Evolutionary conservation across 495 filamentous ascomycete genomes (phyloP).

Genomic region (Pyrenula massariospora): DNA sequence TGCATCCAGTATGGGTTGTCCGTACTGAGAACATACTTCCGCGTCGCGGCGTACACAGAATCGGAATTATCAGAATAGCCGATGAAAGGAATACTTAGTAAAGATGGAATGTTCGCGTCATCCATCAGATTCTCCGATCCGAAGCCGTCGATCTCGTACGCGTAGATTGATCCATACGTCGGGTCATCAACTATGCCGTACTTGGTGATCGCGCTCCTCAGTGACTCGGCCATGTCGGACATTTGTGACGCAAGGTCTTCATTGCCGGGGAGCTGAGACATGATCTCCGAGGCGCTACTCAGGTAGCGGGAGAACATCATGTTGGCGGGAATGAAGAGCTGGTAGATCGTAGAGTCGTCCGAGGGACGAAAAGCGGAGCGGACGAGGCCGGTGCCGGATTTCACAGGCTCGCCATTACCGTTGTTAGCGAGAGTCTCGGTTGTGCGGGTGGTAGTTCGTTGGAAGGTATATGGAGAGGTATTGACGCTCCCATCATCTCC

Average conservation of each 20-base stretch:
- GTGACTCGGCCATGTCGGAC: slow-evolving; percentile 33
- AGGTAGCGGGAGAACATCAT: slow-evolving; percentile 57
- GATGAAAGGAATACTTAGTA: slow-evolving; percentile 41
- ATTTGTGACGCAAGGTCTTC: slow-evolving; percentile 35
- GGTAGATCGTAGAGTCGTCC: slow-evolving; percentile 49
- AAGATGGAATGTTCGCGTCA: slow-evolving; percentile 48
- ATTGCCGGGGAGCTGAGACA: slow-evolving; percentile 28
- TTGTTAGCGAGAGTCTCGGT: slow-evolving; percentile 51
- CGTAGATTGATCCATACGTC: slow-evolving; percentile 37
- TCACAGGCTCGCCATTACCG: slow-evolving; percentile 48
- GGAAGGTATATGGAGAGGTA: slow-evolving; percentile 43
- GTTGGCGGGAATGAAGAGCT: slow-evolving; percentile 51
- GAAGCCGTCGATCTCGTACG: slow-evolving; percentile 52
- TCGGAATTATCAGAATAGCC: slow-evolving; percentile 32
- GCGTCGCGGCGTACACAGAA: slow-evolving; percentile 36
- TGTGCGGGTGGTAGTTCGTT: slow-evolving; percentile 40
- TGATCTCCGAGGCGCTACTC: slow-evolving; percentile 38
- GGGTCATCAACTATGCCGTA: slow-evolving; percentile 36
- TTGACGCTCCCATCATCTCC: slow-evolving; percentile 39
- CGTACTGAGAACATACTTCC: slow-evolving; percentile 32
- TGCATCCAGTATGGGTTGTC: slow-evolving; percentile 46
- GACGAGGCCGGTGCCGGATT: slow-evolving; percentile 44
- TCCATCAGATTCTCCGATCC: slow-evolving; percentile 44
- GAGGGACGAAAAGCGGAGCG: slow-evolving; percentile 52
- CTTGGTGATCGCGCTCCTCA: slow-evolving; percentile 39